phyloP scores from a whole-genome alignment of 345 rosid genomes.

The Eucalyptus decipiens region DNA sequence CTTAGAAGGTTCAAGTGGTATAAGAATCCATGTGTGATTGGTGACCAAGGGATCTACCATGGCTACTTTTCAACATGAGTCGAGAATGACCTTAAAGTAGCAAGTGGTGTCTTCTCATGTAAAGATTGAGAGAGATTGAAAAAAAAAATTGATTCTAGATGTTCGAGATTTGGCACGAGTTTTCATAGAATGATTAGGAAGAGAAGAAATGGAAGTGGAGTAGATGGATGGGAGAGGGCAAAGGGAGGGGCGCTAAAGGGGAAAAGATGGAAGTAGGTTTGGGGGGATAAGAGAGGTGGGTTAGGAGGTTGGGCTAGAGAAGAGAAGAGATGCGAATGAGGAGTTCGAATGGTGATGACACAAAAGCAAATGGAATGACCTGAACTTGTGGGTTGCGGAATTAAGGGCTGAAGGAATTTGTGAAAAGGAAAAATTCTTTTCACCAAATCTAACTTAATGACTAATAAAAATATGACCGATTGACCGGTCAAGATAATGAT shows the following conservation, averaged over 20 bases:
- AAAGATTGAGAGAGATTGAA: too few species aligned
- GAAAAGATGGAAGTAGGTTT: background rate
- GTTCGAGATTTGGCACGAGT: too few species aligned
- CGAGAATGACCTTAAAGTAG: background rate
- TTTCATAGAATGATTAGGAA: too few species aligned
- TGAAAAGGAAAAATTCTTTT: background rate
- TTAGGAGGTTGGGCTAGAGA: background rate
- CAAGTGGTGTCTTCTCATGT: too few species aligned
- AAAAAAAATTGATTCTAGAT: too few species aligned
- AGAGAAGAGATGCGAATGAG: background rate
- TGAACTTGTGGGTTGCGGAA: background rate
- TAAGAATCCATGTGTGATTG: background rate
- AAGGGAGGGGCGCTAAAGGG: background rate
- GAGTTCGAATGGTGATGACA: background rate
- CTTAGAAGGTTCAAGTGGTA: background rate
- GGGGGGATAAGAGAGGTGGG: background rate
- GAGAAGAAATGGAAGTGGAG: too few species aligned
- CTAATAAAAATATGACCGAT: background rate
- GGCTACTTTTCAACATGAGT: background rate
- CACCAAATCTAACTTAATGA: background rate
- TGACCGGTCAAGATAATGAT: background rate
- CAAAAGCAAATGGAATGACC: background rate
- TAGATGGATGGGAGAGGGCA: too few species aligned
- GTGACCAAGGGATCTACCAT: background rate
- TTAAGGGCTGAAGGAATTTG: background rate